Evolutionary conservation across 2,329 filamentous ascomycete species (phyloP), one percentile per base, ranked within the genome.

Genomic region (Fusarium udum): DNA sequence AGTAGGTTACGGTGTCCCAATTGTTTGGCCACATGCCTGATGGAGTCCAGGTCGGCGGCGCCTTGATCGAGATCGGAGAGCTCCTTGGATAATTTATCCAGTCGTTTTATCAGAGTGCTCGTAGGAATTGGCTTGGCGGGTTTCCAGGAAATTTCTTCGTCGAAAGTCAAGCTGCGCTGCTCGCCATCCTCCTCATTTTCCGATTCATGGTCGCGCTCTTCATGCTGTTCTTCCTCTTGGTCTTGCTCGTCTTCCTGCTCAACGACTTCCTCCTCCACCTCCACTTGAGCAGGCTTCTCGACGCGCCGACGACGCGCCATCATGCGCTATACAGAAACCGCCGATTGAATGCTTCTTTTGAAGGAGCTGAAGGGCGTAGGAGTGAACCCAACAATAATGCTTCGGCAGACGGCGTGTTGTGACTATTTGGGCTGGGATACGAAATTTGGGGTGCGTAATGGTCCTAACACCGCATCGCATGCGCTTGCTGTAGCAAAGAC

Each of bases 71-170:
- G 89, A 66, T 92, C 91, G 71, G 90, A 88, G 73, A 99, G 88
- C 86, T 99, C 95, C 78, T 92, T 91, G 71, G 92, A 92, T 37
- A 99, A 89, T 59, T 89, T 86, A 82, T 95, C 92, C 59, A 99
- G 89, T 55, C 96, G 92, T 78, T 90, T 89, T 75, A 98, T 87
- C 57, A 99, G 89, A 75, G 95, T 94, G 73, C 90, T 91, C 53
- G 95, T 93, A 42, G 93, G 87, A 78, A 99, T 97, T 59, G 95
- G 91, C 83, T 94, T 96, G 67, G 95, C 96, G 48, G 95, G 94
- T 80, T 93, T 93, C 93, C 96, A 98, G 80, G 94, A 93, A 64
- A 99, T 87, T 72, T 94, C 87, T 80, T 98, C 92, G 78, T 95
- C 90, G 87, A 98, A 98, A 75, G 90, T 85, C 53, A 99, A 89